Evolutionary conservation across 306 rosid species (phyloP), one percentile per base, ranked within the genome.

Genomic region (Corylus americana): DNA sequence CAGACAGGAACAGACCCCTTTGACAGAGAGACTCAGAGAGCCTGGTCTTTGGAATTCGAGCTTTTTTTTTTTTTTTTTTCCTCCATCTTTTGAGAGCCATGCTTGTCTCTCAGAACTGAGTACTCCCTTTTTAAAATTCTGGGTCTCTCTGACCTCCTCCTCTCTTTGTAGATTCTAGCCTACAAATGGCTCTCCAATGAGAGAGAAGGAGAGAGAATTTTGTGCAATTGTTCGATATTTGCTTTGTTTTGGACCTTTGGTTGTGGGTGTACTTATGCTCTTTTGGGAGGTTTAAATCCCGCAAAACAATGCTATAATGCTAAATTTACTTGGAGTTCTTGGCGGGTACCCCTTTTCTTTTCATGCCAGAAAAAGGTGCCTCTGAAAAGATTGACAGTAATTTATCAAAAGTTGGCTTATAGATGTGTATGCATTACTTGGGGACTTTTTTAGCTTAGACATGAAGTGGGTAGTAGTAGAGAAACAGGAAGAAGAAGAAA

Each of bases 71-170:
- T 20, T 81, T 61, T 53, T 31, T 8, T 78, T 80, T 67, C 2
- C 53, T 74, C 89, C 97, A 84, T 90, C 97, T 95, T 95, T 95
- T 91, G 87, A 92, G 94, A 91, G 74, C 89, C 92, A 85, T 89
- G 95, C 94, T 83, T 91, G 92, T 91, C 90, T 86, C 79, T 82
- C 71, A 79, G 83, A 82, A 75, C 76, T 84, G 85, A 85, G 76
- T 68, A 45, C 77, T 81, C 79, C 74, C 20, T 45, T 74, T 85
- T 87, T 86, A 80, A 68, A 83, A 85, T 80, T 82, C 82, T 85
- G 82, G 74, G 70, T 89, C 83, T 84, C 10, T 82, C 51, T 68
- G 27, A 62, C 25, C 80, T 78, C 35, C 35, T 31, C 68, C 50
- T 85, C 63, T 77, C 74, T 86, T 83, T 77, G 70, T 80, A 39